These are phyloP conservation scores for Myxozyma neotropica DNA, from an alignment of 805 yeast genomes.

Conservation along the genomic window DNA sequence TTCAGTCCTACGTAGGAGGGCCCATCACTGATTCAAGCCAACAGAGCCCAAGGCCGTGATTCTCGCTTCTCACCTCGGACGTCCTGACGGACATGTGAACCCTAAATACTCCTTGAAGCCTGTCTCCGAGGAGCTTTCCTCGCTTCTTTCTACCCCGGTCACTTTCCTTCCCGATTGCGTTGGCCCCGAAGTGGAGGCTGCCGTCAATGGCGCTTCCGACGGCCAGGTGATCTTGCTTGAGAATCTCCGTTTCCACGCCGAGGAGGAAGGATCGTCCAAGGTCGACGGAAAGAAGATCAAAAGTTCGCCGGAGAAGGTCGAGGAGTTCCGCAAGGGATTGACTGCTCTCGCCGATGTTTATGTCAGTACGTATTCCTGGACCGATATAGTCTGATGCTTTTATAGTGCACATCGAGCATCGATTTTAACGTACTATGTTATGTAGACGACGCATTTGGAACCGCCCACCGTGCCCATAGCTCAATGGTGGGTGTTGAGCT, in stretches of 20 bases:
- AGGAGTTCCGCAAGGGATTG: constrained; percentile 83
- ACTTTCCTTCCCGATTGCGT: constrained; percentile 88
- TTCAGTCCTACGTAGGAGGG: no score
- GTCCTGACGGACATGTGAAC: constrained; percentile 94
- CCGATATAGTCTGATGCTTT: no score
- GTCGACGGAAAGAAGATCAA: constrained; percentile 91
- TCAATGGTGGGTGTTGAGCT: constrained; percentile 98
- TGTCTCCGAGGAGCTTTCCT: constrained; percentile 84
- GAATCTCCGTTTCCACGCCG: constrained; percentile 98
- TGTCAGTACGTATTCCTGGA: constrained; percentile 50
- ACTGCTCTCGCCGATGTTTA: constrained; percentile 95
- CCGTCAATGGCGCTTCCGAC: constrained; percentile 68
- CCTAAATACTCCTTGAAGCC: constrained; percentile 91
- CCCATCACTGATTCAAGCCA: no score
- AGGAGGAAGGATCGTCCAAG: constrained; percentile 85
- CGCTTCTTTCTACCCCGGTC: constrained; percentile 73
- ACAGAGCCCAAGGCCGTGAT: constrained; percentile 81
- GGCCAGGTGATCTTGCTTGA: constrained; percentile 86
- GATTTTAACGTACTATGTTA: no score
- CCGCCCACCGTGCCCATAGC: constrained; percentile 99
- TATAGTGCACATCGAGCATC: no score
- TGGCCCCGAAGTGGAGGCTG: constrained; percentile 83
- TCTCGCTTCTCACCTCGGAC: constrained; percentile 96
- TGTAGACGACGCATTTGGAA: constrained; percentile 92
- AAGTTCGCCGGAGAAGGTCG: constrained; percentile 84